Conservation (phyloP, 192 early-diverging fungal genomes). For the Umbelopsis sp. region DNA sequence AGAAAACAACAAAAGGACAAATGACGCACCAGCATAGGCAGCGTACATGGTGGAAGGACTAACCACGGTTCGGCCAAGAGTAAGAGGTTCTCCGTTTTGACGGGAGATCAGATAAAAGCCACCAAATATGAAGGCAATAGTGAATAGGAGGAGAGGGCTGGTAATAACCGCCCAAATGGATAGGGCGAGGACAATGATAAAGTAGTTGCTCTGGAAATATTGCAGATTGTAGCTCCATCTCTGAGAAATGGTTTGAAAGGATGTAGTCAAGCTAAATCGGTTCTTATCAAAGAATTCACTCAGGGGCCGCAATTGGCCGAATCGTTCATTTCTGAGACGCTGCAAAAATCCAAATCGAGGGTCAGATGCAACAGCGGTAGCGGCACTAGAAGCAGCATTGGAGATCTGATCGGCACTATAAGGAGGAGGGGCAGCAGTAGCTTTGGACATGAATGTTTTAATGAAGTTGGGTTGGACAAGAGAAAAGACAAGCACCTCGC, state of each 20-base stretch:
- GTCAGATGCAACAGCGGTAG: constrained; percentile 32
- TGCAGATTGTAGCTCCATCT: constrained; percentile 58
- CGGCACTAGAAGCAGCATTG: constrained; percentile 20
- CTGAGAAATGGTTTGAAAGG: constrained; percentile 35
- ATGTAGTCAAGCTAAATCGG: constrained; percentile 50
- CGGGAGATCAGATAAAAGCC: constrained; percentile 54
- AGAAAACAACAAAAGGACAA: constrained; percentile 57
- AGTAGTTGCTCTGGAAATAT: constrained; percentile 65
- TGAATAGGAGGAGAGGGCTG: constrained; percentile 51
- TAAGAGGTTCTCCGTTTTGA: constrained; percentile 46
- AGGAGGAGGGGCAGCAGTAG: not conserved
- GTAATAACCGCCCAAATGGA: constrained; percentile 58
- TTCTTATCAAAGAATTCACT: constrained; percentile 63
- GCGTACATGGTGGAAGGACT: constrained; percentile 49
- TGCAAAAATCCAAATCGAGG: constrained; percentile 47
- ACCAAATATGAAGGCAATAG: constrained; percentile 50
- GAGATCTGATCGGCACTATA: not conserved
- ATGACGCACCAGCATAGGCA: constrained; percentile 42
- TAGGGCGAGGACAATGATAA: constrained; percentile 57
- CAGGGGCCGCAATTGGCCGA: constrained; percentile 50
- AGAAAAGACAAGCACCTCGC: too few relatives aligned
- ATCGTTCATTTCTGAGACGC: constrained; percentile 54
- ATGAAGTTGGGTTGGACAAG: not conserved
- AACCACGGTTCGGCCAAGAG: constrained; percentile 38
- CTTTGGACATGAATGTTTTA: not conserved